Evolutionary conservation across 2,329 filamentous ascomycete species (phyloP).

Genomic region (Trichophyton benhamiae): DNA sequence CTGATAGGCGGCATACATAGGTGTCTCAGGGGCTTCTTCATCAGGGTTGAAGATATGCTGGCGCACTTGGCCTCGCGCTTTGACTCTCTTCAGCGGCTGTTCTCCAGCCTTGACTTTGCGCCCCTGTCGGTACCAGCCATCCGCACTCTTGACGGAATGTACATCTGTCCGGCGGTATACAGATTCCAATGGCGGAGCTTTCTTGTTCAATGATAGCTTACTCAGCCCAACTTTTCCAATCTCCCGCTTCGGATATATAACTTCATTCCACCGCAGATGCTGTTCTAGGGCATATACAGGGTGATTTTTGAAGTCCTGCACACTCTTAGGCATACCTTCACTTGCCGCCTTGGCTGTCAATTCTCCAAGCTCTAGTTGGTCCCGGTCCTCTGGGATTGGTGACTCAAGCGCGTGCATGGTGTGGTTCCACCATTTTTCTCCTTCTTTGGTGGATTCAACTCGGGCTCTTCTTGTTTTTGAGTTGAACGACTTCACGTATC

Average conservation of each 20-base stretch:
- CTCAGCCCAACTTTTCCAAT: constrained; percentile 62
- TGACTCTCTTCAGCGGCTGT: constrained; percentile 65
- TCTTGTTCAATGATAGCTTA: constrained; percentile 35
- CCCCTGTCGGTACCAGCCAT: constrained; percentile 85
- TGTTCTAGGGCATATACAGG: constrained; percentile 73
- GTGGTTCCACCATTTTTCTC: constrained; percentile 44
- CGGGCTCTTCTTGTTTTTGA: constrained; percentile 74
- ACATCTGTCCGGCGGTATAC: constrained; percentile 78
- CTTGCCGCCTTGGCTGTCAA: constrained; percentile 56
- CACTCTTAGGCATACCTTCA: constrained; percentile 75
- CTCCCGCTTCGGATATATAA: constrained; percentile 58
- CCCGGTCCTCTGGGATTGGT: constrained; percentile 48
- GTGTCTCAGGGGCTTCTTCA: constrained; percentile 43
- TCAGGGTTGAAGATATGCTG: constrained; percentile 29
- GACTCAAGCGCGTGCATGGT: constrained; percentile 33
- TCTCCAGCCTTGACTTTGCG: constrained; percentile 66
- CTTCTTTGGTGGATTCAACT: constrained; percentile 55
- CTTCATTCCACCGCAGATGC: constrained; percentile 72
- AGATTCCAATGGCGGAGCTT: constrained; percentile 50
- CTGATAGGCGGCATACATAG: constrained; percentile 47
- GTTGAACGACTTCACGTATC: constrained; percentile 80
- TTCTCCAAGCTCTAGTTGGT: constrained; percentile 73
- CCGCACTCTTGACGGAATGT: constrained; percentile 60
- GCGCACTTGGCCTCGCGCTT: constrained; percentile 14
- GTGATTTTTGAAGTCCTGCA: constrained; percentile 79